These are phyloP conservation scores for Eremothecium cymbalariae DNA, from an alignment of 1,139 yeast genomes.

Conservation along the genomic window DNA sequence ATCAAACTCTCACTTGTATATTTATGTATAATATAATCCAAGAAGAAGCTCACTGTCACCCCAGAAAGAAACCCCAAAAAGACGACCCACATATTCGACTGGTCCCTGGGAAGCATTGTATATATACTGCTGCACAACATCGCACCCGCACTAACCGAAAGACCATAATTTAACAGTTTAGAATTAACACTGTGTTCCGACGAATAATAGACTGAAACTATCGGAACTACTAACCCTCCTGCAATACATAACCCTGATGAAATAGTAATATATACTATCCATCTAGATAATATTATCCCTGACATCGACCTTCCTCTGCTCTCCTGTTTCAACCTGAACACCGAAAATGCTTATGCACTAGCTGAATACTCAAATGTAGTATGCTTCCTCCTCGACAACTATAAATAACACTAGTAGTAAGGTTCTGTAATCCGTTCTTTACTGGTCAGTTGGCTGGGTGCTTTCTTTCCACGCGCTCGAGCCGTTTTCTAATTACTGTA, in stretches of 20 bases:
- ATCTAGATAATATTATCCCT: no score
- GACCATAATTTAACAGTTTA: conserved; percentile 30
- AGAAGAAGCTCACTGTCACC: conserved; percentile 45
- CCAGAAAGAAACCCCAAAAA: conserved; percentile 53
- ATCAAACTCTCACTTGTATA: conserved; percentile 76
- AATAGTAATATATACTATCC: conserved; percentile 26
- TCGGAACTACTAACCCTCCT: conserved; percentile 30
- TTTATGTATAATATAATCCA: conserved; percentile 61
- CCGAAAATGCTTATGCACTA: no score
- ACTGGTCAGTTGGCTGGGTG: no score
- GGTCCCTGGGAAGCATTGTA: conserved; percentile 47
- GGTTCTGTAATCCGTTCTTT: no score
- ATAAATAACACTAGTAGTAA: no score
- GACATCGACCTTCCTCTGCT: no score
- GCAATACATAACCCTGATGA: conserved; percentile 29
- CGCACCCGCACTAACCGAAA: conserved; percentile 62
- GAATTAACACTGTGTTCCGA: conserved; percentile 18
- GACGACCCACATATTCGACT: conserved; percentile 36
- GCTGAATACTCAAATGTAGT: no score
- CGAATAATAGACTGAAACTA: conserved; percentile 17
- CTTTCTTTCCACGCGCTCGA: no score
- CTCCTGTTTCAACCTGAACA: no score
- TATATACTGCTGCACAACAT: conserved; percentile 68
- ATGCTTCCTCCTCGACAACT: no score
- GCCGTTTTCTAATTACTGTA: no score